Conservation (phyloP, 2,329 filamentous ascomycete species). For the Cordyceps cateniannulata region DNA sequence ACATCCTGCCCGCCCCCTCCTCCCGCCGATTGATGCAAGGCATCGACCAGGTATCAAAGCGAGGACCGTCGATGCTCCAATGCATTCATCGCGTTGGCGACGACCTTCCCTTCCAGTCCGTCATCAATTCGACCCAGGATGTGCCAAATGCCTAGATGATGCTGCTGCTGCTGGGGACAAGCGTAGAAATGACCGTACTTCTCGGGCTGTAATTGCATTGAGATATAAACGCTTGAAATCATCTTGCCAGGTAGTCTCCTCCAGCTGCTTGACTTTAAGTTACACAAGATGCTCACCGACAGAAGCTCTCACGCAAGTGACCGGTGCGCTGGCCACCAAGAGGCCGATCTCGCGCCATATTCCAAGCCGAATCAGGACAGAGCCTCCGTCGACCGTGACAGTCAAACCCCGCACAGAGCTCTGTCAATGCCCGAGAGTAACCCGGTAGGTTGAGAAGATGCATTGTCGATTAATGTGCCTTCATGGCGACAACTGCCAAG, state of each 20-base stretch:
- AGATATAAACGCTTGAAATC: too few relatives aligned
- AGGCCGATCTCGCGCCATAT: conserved; percentile 7
- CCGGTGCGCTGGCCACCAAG: background rate
- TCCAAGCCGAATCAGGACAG: background rate
- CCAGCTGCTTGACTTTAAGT: too few relatives aligned
- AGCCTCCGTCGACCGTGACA: background rate
- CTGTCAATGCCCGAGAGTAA: background rate
- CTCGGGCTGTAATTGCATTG: too few relatives aligned
- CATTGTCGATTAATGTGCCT: background rate
- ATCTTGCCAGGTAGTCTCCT: too few relatives aligned
- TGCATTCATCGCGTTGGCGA: background rate
- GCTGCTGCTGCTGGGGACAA: too few relatives aligned
- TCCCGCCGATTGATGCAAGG: conserved; percentile 1
- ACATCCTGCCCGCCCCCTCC: background rate
- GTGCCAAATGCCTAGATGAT: background rate
- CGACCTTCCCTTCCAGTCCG: background rate
- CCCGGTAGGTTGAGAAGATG: background rate
- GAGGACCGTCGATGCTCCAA: background rate
- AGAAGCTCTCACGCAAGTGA: background rate
- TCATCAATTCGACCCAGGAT: background rate
- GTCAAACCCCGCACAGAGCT: background rate
- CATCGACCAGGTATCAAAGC: background rate
- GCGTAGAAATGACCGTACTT: background rate
- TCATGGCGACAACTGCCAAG: background rate
- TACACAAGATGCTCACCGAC: background rate